Evolutionary conservation across 176 grass and related monocot species (phyloP), one percentile per base, ranked within the genome.

Genomic region (Puya raimondii): DNA sequence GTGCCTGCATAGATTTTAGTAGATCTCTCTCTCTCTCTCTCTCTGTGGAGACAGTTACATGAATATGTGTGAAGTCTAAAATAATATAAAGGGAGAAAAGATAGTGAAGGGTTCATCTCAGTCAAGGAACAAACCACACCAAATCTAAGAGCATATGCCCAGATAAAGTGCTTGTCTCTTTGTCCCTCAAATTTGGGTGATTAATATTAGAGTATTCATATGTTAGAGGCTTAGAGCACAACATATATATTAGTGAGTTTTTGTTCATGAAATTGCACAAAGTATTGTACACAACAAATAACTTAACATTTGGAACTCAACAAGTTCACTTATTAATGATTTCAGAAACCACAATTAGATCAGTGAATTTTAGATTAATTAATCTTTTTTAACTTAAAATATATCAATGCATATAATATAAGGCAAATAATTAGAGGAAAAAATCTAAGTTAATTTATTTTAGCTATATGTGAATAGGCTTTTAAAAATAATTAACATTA

Each of bases 81-180:
- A 61, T 16, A 61, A 61, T 20, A 61, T 22, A 9, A 10, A 61
- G 16, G 16, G 4, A 61, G 21, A 59, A 18, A 59, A 8, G 20
- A 59, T 8, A 15, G 20, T 17, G 16, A 61, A 50, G 47, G 50
- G 3, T 56, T 48, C 48, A 64, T 76, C 54, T 79, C 16, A 51
- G 25, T 14, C 58, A 15, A 64, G 68, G 67, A 49, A 75, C 48
- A 29, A 53, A 54, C 65, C 52, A 68, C 49, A 64, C 52, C 22
- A 76, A 71, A 71, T 75, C 33, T 71, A 51, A 69, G 22, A 76
- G 58, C 67, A 80, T 66, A 66, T 80, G 67, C 23, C 57, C 71
- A 14, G 18, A 71, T 75, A 75, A 79, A 66, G 66, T 42, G 42
- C 47, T 22, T 80, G 66, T 79, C 50, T 71, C 49, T 21, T 75